These are phyloP conservation scores for Tulasnella sp. DNA, from an alignment of 768 basidiomycete genomes.

Conservation along the genomic window DNA sequence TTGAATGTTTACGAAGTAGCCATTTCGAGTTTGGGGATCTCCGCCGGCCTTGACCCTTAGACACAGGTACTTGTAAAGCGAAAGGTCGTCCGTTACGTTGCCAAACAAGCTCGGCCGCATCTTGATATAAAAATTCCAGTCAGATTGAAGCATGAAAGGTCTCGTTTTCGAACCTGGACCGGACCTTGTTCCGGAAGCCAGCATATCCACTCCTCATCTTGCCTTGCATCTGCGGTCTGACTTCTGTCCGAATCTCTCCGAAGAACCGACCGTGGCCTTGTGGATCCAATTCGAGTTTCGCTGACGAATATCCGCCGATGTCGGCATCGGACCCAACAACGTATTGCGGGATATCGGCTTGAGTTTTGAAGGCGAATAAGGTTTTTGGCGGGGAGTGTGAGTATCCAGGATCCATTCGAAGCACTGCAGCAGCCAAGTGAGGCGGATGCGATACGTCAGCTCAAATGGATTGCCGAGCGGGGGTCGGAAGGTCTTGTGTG, in stretches of 20 bases:
- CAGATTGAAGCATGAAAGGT: background rate
- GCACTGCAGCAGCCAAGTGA: slow-evolving; percentile 4
- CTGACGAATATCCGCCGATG: slow-evolving; percentile 81
- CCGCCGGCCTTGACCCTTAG: slow-evolving; percentile 79
- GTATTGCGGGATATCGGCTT: slow-evolving; percentile 61
- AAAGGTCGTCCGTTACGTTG: slow-evolving; percentile 80
- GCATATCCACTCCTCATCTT: slow-evolving; percentile 85
- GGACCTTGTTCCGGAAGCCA: slow-evolving; percentile 83
- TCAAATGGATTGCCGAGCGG: background rate
- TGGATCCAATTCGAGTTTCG: slow-evolving; percentile 69
- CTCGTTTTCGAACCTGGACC: slow-evolving; percentile 31
- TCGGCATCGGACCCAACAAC: slow-evolving; percentile 86
- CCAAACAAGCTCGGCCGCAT: slow-evolving; percentile 84
- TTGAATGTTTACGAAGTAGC: slow-evolving; percentile 94
- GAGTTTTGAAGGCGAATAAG: slow-evolving; percentile 66
- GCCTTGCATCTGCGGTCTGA: slow-evolving; percentile 66
- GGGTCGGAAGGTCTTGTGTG: background rate
- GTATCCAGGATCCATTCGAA: slow-evolving; percentile 28
- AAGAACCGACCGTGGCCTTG: slow-evolving; percentile 65
- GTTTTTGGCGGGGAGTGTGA: slow-evolving; percentile 53
- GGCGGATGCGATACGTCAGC: background rate
- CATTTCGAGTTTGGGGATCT: slow-evolving; percentile 70
- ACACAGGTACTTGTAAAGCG: slow-evolving; percentile 76
- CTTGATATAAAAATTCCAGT: slow-evolving; percentile 45
- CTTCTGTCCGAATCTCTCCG: slow-evolving; percentile 75